Evolutionary conservation across 1,284 basidiomycete species (phyloP).

Genomic region (Cryptococcus sp.): DNA sequence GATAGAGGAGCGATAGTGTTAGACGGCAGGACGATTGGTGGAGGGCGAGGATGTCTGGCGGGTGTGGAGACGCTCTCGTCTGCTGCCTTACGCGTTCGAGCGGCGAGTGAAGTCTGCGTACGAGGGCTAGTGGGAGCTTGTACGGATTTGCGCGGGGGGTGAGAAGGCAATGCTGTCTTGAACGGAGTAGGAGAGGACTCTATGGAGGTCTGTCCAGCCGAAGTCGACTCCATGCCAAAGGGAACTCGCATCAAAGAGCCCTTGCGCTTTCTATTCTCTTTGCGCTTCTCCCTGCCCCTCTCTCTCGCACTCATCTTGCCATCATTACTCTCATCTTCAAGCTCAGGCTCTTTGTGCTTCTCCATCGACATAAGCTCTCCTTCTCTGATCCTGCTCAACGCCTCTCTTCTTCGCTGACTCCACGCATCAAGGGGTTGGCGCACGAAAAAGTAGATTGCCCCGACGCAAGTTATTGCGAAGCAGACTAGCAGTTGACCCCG

Average conservation of each 20-base stretch:
- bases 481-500: constrained; percentile 50
- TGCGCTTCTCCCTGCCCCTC: constrained; percentile 36
- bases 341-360: constrained; percentile 7
- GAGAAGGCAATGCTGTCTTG: neutral
- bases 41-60: neutral
- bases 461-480: constrained; percentile 41
- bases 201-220: constrained; percentile 8
- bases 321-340: constrained; percentile 1
- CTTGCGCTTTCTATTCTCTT: constrained; percentile 31
- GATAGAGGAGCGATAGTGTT: neutral
- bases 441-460: constrained; percentile 45
- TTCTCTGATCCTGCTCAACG: constrained; percentile 26
- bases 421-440: constrained; percentile 34
- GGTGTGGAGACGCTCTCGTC: neutral
- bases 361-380: constrained; percentile 37
- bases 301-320: constrained; percentile 24
- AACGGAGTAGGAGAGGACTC: constrained; percentile 20
- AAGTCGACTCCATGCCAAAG: neutral
- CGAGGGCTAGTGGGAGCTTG: neutral
- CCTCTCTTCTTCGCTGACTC: constrained; percentile 30
- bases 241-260: constrained; percentile 7
- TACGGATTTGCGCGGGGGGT: neutral
- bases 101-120: neutral
- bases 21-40: neutral
- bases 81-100: neutral